Evolutionary conservation across 129 eudicot species (phyloP).

Genomic region (Pseudognaphalium luteoalbum): DNA sequence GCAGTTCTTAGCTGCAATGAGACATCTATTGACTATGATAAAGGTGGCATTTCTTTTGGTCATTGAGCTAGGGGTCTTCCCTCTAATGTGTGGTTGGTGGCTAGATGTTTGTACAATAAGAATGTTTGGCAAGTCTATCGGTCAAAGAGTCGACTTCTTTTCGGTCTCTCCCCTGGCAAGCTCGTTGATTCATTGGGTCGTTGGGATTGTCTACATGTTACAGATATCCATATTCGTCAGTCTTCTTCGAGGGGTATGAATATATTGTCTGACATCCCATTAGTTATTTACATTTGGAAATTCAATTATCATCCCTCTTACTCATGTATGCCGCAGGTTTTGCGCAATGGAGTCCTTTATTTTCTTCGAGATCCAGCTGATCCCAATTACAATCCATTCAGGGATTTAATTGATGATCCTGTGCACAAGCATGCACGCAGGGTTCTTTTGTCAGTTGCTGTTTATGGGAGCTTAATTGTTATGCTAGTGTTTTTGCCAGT

Average conservation of each 20-base stretch:
- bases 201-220: constrained; percentile 92
- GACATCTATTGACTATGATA: constrained; percentile 88
- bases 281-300: background rate
- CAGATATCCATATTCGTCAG: constrained; percentile 91
- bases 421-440: constrained; percentile 97
- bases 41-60: constrained; percentile 92
- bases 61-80: constrained; percentile 91
- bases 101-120: constrained; percentile 86
- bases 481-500: constrained; percentile 92
- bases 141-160: constrained; percentile 81
- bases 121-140: constrained; percentile 92
- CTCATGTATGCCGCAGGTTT: constrained; percentile 46
- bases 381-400: constrained; percentile 91
- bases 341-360: constrained; percentile 86
- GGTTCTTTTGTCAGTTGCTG: constrained; percentile 85
- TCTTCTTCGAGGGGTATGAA: constrained; percentile 91
- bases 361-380: constrained; percentile 96
- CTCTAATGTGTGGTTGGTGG: constrained; percentile 99
- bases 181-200: constrained; percentile 95
- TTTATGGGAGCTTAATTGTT: constrained; percentile 86
- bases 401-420: constrained; percentile 94
- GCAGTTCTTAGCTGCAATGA: constrained; percentile 89
- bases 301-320: too few relatives aligned
- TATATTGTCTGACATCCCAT: constrained; percentile 14
- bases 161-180: constrained; percentile 83